Evolutionary conservation across 495 filamentous ascomycete species (phyloP).

Genomic region (Penicillium simplicissimum): DNA sequence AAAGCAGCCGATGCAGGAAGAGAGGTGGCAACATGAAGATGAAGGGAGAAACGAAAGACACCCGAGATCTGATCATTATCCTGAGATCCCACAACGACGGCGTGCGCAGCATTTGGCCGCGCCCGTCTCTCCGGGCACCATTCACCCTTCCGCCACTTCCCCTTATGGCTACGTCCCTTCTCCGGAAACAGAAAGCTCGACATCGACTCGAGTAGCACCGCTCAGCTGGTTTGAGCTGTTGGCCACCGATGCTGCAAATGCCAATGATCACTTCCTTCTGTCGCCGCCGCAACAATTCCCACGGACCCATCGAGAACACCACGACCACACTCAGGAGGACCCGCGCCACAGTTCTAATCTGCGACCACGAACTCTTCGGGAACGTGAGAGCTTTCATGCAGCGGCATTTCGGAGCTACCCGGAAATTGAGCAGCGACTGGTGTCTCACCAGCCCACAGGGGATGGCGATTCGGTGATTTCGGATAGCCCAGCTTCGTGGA

Average conservation of each 20-base stretch:
- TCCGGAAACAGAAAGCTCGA: constrained; percentile 29
- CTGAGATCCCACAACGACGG: background rate
- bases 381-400: constrained; percentile 33
- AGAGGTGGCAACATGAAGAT: background rate
- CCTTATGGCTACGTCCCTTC: constrained; percentile 22
- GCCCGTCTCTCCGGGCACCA: background rate
- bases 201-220: constrained; percentile 23
- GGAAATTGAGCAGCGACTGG: background rate
- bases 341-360: constrained; percentile 20
- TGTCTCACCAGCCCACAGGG: constrained; percentile 6
- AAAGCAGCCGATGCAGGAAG: constrained; percentile 17
- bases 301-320: background rate
- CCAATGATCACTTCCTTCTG: constrained; percentile 27
- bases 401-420: constrained; percentile 24
- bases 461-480: constrained; percentile 6
- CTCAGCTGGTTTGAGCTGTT: constrained; percentile 36
- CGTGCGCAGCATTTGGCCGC: background rate
- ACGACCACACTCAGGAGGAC: background rate
- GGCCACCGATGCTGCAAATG: constrained; percentile 33
- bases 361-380: constrained; percentile 22
- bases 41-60: background rate
- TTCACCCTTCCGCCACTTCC: constrained; percentile 1
- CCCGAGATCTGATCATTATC: background rate
- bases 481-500: constrained; percentile 27
- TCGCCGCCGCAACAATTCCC: constrained; percentile 23